Evolutionary conservation across 2,329 filamentous ascomycete genomes (phyloP), one percentile per base, ranked within the genome.

Genomic region (Thelonectria blattea): DNA sequence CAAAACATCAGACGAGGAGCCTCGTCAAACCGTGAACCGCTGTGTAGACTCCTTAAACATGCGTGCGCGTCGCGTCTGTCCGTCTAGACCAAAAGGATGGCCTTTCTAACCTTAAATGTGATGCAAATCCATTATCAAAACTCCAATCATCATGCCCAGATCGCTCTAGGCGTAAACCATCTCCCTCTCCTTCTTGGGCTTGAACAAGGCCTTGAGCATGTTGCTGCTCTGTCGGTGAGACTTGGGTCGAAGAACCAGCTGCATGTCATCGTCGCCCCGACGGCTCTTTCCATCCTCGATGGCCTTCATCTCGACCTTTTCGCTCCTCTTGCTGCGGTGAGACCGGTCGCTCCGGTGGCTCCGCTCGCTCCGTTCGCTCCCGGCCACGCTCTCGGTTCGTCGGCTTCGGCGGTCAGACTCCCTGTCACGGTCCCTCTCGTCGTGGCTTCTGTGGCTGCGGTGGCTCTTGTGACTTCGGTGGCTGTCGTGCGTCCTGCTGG

Each of bases 151-250:
- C 34, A 37, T 41, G 12, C 30, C 42, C 46, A 47, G 47, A 58
- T 39, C 12, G 55, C 48, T 58, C 60, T 70, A 75, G 22, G 72
- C 73, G 37, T 72, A 56, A 45, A 75, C 73, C 42, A 74, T 58
- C 30, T 72, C 72, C 49, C 74, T 74, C 56, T 77, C 76, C 39
- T 67, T 71, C 60, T 83, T 85, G 74, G 78, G 82, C 77, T 83
- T 84, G 70, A 88, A 87, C 58, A 87, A 65, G 3, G 79, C 74
- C 76, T 86, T 87, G 63, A 88, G 79, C 83, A 87, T 84, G 68
- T 81, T 86, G 42, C 69, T 74, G 53, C 72, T 71, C 67, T 78
- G 80, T 62, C 77, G 76, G 65, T 82, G 78, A 62, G 78, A 78
- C 71, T 81, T 84, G 10, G 80, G 78, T 42, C 79, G 74, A n/a